Conservation (phyloP, 129 eudicot species). For the Kitagawia praeruptora region DNA sequence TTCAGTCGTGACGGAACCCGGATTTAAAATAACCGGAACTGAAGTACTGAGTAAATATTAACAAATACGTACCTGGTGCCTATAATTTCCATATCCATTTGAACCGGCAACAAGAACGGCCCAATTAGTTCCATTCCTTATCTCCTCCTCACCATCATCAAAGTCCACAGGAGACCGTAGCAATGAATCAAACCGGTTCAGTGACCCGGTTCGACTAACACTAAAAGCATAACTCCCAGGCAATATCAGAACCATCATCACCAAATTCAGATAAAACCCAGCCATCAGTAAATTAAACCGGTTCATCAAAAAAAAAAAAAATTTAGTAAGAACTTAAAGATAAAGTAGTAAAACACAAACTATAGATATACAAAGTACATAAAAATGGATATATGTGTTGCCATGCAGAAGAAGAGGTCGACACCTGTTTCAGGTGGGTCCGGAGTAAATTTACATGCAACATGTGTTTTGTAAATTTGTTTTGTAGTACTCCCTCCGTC, state of each 20-base stretch:
- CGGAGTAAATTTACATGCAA: not conserved
- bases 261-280: slow-evolving; percentile 5
- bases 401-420: slow-evolving; percentile 2
- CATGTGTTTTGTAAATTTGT: not conserved
- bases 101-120: slow-evolving; percentile 96
- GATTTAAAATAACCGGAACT: no score
- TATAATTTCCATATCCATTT: slow-evolving; percentile 47
- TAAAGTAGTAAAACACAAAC: not conserved
- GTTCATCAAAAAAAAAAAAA: not conserved
- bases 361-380: not conserved
- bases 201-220: slow-evolving; percentile 22
- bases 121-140: slow-evolving; percentile 41
- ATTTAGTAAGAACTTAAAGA: not conserved
- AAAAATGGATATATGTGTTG: not conserved
- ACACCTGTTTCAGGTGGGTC: slow-evolving; percentile 4
- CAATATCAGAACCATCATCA: slow-evolving; percentile 21
- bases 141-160: not conserved
- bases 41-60: no score
- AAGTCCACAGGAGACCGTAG: slow-evolving; percentile 32
- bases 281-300: slow-evolving; percentile 17
- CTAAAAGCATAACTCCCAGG: slow-evolving; percentile 9
- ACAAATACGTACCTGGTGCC: slow-evolving; percentile 97
- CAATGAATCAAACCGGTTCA: slow-evolving; percentile 29
- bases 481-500: no score
- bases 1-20: no score